Evolutionary conservation across 441 rosid genomes (phyloP), one percentile per base, ranked within the genome.

Genomic region (Eutrema salsugineum): DNA sequence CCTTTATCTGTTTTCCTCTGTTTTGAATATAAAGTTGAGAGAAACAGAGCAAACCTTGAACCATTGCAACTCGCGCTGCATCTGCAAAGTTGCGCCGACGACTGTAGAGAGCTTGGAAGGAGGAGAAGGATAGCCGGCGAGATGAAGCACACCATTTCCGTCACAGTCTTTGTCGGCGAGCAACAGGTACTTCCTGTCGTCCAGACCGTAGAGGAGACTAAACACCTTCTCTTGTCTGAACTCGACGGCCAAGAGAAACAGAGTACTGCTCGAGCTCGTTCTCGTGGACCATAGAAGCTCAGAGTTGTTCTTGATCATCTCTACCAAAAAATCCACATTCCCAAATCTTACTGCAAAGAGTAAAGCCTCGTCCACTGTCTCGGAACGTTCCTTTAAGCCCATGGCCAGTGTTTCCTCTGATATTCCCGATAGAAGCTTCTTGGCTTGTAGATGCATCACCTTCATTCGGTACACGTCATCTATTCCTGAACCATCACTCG

Each of bases 41-140:
- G 16, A 51, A 71, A 61, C 56, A 61, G 58, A 47, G 64, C 63
- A 7, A 67, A 80, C 83, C 89, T 85, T 77, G 62, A 81, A 87
- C 86, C 89, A 87, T 62, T 78, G 78, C 56, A 85, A 59, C 73
- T 87, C 91, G 17, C 82, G 75, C 59, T 83, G 86, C 83, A 87
- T 46, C 51, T 85, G 86, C 33, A 81, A 70, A 40, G 88, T 80
- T 10, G 87, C 80, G 1, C 82, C 83, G 11, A 82, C 79, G 46
- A 82, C 78, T 20, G 48, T 56, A 22, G 68, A 80, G 44, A 83
- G 91, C 40, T 73, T 71, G 4, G 68, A 57, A 38, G 68, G 46
- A 3, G 85, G 79, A 5, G 89, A 78, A 47, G 79, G 77, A 56
- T 63, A 68, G 22, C 80, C 82, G 0, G 83, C 86, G 51, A 85